Base-by-base conservation (phyloP, 805 yeast genomes). In the Metschnikowia peoriensis region DNA sequence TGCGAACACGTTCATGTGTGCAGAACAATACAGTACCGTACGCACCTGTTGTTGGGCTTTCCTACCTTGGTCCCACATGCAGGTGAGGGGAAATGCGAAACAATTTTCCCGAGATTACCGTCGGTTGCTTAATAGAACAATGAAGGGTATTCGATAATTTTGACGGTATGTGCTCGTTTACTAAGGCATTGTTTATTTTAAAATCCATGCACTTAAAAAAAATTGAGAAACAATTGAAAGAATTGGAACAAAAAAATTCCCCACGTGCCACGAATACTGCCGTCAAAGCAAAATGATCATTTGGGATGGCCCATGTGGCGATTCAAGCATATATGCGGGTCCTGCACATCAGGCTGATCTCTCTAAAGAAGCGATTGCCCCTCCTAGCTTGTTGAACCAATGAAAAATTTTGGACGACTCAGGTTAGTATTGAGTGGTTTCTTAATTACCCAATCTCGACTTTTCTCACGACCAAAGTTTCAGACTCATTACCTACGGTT, bases 341-440 rank as follows among this genome's bases (percentile, higher is more conserved):
- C 45, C 49, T 50, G 54, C 52, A 50, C 38, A 49, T 47, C 32
- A 35, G 15, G 37, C 22, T 47, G 50, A 47, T 53, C 48, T 49
- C 41, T 35, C 42, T 39, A 41, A 49, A 45, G 49, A 27, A 41
- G 49, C 49, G 46, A 41, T 42, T 50, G 39, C 57, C 57, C 57
- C 57, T 54, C 57, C 46, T 49, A 16, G 50, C 54, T 42, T 47
- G 47, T 45, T 49, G 52, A 46, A 51, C 48, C 38, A 45, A 54
- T 51, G 57, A 54, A 54, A 53, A 54, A 50, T 54, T 53, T 53
- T 42, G 50, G 46, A 27, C 45, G 43, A 27, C 22, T 22, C 22
- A 41, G 28, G 34, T 29, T 12, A 47, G 35, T 45, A n/a, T 40
- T 38, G 47, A 34, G 44, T 22, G 51, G n/a, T 38, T 27, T 49